phyloP scores from a whole-genome alignment of 495 filamentous ascomycete genomes.

The Darksidea phi region DNA sequence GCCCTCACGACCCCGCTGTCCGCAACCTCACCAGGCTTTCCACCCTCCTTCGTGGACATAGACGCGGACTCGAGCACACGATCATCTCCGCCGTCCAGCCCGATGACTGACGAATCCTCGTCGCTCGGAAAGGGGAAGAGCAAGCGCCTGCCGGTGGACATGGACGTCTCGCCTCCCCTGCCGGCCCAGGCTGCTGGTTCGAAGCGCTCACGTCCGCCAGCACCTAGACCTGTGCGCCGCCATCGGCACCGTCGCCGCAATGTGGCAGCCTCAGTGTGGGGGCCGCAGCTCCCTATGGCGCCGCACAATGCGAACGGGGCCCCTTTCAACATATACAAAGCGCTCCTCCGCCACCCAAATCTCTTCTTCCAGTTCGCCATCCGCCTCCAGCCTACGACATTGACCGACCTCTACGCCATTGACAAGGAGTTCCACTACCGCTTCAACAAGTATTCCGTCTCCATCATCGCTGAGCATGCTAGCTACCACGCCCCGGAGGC shows the following conservation, averaged over 20 bases:
- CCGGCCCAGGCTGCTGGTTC: background rate
- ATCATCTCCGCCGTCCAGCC: background rate
- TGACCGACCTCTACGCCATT: slow-evolving; percentile 58
- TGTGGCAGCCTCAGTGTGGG: background rate
- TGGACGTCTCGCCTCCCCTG: background rate
- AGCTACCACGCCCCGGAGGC: slow-evolving; percentile 48
- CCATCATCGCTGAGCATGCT: slow-evolving; percentile 47
- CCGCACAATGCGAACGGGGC: background rate
- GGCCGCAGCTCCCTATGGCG: no score
- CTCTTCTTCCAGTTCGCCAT: slow-evolving; percentile 52
- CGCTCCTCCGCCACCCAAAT: slow-evolving; percentile 50
- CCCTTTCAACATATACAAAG: slow-evolving; percentile 53
- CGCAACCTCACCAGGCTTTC: background rate
- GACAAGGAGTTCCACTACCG: slow-evolving; percentile 56
- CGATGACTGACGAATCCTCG: background rate
- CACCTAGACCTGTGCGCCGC: slow-evolving; percentile 4
- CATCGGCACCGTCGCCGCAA: background rate
- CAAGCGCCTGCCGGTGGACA: background rate
- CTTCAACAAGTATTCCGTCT: slow-evolving; percentile 48
- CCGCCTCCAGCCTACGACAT: slow-evolving; percentile 50
- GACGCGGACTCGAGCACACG: background rate
- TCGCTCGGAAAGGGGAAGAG: background rate
- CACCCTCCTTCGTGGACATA: background rate
- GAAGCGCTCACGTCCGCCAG: background rate
- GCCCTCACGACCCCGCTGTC: background rate